Evolutionary conservation across 2,329 filamentous ascomycete species (phyloP).

Genomic region (Scytalidium sp.): DNA sequence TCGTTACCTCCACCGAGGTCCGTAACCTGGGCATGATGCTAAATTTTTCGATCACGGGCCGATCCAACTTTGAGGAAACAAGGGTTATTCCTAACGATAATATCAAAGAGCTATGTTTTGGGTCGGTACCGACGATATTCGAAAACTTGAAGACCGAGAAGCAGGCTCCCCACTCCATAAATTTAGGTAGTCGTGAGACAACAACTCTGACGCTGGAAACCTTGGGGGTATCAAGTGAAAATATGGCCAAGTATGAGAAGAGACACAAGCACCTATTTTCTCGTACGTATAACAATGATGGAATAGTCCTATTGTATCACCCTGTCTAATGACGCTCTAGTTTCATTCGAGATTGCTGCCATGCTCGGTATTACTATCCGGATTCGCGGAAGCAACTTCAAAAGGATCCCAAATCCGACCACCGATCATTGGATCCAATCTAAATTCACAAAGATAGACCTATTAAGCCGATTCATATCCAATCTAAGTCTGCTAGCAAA

Average conservation of each 20-base stretch:
- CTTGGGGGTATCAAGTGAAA: slow-evolving; percentile 52
- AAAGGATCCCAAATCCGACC: slow-evolving; percentile 55
- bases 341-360: slow-evolving; percentile 56
- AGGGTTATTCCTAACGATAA: slow-evolving; percentile 51
- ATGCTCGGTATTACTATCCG: slow-evolving; percentile 52
- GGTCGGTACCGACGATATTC: slow-evolving; percentile 54
- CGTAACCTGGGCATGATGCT: slow-evolving; percentile 53
- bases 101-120: slow-evolving; percentile 54
- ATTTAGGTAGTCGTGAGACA: slow-evolving; percentile 45
- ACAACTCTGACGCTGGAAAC: slow-evolving; percentile 49
- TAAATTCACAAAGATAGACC: neutral
- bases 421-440: slow-evolving; percentile 49
- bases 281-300: slow-evolving; percentile 6
- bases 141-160: slow-evolving; percentile 34
- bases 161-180: slow-evolving; percentile 22
- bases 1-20: slow-evolving; percentile 30
- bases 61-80: slow-evolving; percentile 44
- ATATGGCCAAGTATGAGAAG: slow-evolving; percentile 38
- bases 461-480: neutral
- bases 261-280: slow-evolving; percentile 30
- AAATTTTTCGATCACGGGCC: slow-evolving; percentile 48
- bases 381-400: slow-evolving; percentile 46
- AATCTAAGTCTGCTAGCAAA: neutral
- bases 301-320: neutral
- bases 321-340: slow-evolving; percentile 27